These are phyloP conservation scores for Komagataella ulmi DNA, from an alignment of 805 yeast species.

Conservation along the genomic window DNA sequence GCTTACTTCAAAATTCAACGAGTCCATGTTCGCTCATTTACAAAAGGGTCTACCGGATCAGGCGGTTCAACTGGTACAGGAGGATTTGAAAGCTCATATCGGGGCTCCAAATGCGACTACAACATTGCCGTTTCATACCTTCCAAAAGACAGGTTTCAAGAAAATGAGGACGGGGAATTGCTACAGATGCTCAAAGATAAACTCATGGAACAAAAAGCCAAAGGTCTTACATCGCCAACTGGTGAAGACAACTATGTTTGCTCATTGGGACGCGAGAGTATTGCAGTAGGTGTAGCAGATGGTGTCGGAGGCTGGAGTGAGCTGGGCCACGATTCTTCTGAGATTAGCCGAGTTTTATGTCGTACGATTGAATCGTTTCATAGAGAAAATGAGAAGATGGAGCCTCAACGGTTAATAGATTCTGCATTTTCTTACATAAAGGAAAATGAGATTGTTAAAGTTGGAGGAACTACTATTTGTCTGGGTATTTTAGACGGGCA, in stretches of 20 bases:
- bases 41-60: neutral
- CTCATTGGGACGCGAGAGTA: slow-evolving; percentile 23
- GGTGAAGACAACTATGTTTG: slow-evolving; percentile 71
- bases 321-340: slow-evolving; percentile 80
- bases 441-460: slow-evolving; percentile 48
- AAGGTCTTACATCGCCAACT: slow-evolving; percentile 33
- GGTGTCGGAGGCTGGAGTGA: slow-evolving; percentile 98
- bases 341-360: slow-evolving; percentile 74
- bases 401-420: slow-evolving; percentile 36
- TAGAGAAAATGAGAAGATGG: slow-evolving; percentile 6
- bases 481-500: slow-evolving; percentile 53
- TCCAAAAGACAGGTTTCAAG: slow-evolving; percentile 50
- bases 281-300: slow-evolving; percentile 78
- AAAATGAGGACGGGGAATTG: slow-evolving; percentile 18
- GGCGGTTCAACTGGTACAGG: neutral
- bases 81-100: neutral
- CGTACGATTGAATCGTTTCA: slow-evolving; percentile 28
- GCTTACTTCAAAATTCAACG: neutral
- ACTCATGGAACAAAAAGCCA: slow-evolving; percentile 23
- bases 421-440: slow-evolving; percentile 42
- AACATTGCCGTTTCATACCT: slow-evolving; percentile 58
- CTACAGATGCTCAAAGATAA: slow-evolving; percentile 51
- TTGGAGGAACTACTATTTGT: slow-evolving; percentile 93
- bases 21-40: neutral
- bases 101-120: slow-evolving; percentile 7